These are phyloP conservation scores for Fusarium nygamai DNA, from an alignment of 2,329 filamentous ascomycete species.

Conservation along the genomic window DNA sequence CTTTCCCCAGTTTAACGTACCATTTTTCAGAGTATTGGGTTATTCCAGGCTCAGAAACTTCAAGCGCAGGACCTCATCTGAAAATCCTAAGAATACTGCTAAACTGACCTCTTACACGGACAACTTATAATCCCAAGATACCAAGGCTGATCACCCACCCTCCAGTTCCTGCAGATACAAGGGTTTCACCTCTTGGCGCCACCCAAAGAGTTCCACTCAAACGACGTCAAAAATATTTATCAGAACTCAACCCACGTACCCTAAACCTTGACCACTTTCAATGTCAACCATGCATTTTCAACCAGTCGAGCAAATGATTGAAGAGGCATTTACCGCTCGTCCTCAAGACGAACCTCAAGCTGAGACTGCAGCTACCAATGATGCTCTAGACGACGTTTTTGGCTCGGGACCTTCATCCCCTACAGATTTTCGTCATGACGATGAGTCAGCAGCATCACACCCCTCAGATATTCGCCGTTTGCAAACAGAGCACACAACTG, in stretches of 20 bases:
- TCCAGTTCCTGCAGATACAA: not conserved
- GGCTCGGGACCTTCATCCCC: slow-evolving; percentile 43
- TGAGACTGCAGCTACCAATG: slow-evolving; percentile 23
- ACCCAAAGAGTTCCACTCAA: slow-evolving; percentile 4
- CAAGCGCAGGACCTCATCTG: not conserved
- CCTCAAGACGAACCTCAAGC: slow-evolving; percentile 24
- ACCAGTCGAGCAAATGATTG: slow-evolving; percentile 43
- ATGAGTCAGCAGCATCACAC: slow-evolving; percentile 45
- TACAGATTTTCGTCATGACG: slow-evolving; percentile 4
- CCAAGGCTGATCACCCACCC: not conserved
- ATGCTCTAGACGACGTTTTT: slow-evolving; percentile 52
- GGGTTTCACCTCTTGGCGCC: slow-evolving; percentile 16
- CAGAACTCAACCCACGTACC: slow-evolving; percentile 1
- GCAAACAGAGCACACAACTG: slow-evolving; percentile 79
- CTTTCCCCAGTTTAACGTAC: not conserved
- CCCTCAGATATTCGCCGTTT: slow-evolving; percentile 77
- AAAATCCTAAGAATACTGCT: not conserved
- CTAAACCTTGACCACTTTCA: slow-evolving; percentile 10
- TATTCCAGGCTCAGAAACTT: not conserved
- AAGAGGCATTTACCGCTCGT: slow-evolving; percentile 42
- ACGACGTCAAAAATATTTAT: slow-evolving; percentile 4
- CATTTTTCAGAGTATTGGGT: not conserved
- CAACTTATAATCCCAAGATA: not conserved
- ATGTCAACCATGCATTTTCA: slow-evolving; percentile 48
- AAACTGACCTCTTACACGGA: not conserved